Base-by-base conservation (phyloP, 1,139 yeast species). In the Zygosaccharomyces sapae region DNA sequence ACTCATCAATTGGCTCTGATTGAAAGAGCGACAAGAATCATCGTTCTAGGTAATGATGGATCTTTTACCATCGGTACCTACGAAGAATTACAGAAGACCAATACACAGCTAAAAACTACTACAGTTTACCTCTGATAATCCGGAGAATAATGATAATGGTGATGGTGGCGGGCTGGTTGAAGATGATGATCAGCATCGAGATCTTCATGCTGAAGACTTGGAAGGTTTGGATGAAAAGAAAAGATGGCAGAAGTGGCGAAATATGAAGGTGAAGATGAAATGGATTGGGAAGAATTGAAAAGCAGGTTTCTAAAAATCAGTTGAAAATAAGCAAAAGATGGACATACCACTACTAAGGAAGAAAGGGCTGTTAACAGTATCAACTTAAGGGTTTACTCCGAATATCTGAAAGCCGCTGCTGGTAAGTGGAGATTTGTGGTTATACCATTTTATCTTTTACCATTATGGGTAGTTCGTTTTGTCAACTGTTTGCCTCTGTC, bases 1-100 rank as follows among this genome's bases (percentile, higher is more conserved):
- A 88, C 96, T 0, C 96, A 87, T 67, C 95, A 87, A 62, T 70
- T 87, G 51, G 77, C 89, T 7, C 72, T 86, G 55, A 75, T 86
- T 52, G 79, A 77, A 20, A 67, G 73, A 45, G 95, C 95, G 8
- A 86, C 83, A 60, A 73, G 84, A 52, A 73, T 87, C 33, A 70
- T 87, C 12, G 88, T 80, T 57, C 65, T 87, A 57, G 81, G 81
- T 52, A 79, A 80, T n/a, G 80, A 79, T 60, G 92, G 92, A 4
- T 61, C 76, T 3, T 65, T 80, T 29, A 78, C 78, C 46, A 69
- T 80, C 38, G 95, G 90, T 16, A 74, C 85, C 0, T 60, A 63
- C 13, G 55, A 70, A 33, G 75, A 78, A 51, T 67, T 89, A 52
- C 61, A 68, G 41, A 56, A 44, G 1, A 63, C 69, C 3, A 77